These are phyloP conservation scores for Salicornia ramosissima DNA, from an alignment of 148 eudicot genomes.

Conservation along the genomic window DNA sequence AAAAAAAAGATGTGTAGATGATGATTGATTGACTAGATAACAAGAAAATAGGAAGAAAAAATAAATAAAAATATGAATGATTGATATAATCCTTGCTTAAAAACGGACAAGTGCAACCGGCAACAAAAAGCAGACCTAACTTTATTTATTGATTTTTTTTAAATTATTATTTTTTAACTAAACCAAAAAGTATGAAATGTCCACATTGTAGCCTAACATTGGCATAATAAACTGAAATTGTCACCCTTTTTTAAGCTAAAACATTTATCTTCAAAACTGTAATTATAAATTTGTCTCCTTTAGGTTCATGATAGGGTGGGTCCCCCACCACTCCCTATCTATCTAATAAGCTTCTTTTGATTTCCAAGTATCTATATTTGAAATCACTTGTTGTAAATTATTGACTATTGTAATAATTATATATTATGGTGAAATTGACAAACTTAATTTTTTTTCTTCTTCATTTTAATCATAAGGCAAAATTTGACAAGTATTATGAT, in stretches of 20 bases:
- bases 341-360: no score
- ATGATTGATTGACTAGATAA: conserved; percentile 2
- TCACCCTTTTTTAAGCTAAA: conserved; percentile 6
- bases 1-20: neutral
- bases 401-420: no score
- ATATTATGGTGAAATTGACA: no score
- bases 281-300: neutral
- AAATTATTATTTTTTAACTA: no score
- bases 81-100: conserved; percentile 1
- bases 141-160: conserved; percentile 13
- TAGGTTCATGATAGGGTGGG: neutral
- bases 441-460: no score
- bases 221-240: conserved; percentile 11
- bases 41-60: no score
- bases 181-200: conserved; percentile 17
- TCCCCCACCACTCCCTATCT: neutral
- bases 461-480: no score
- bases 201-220: conserved; percentile 22
- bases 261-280: neutral
- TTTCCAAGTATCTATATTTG: no score
- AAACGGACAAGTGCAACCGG: neutral
- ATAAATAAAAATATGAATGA: neutral
- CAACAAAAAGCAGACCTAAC: conserved; percentile 24
- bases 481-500: no score
- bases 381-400: no score